Conservation (phyloP, 345 rosid species). For the Iberis pinnata region DNA sequence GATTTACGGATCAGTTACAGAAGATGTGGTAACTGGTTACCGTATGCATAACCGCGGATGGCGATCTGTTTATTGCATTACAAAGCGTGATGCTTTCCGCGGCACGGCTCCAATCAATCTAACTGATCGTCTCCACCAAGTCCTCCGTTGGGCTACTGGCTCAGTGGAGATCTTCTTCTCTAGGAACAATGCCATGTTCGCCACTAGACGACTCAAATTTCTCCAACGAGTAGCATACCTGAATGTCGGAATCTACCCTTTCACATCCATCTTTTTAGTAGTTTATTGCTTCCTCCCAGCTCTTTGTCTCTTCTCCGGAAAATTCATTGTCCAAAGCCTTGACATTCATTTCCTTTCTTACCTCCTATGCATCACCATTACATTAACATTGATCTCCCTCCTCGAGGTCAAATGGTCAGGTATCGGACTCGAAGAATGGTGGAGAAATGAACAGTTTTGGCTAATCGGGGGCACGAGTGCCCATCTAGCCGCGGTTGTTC, state of each 20-base stretch:
- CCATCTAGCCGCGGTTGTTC: slow-evolving; percentile 73
- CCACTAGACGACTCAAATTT: slow-evolving; percentile 65
- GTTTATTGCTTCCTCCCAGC: slow-evolving; percentile 86
- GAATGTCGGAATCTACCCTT: slow-evolving; percentile 82
- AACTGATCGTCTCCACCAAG: slow-evolving; percentile 89
- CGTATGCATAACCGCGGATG: slow-evolving; percentile 98
- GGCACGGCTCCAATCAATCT: slow-evolving; percentile 92
- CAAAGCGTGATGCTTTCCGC: slow-evolving; percentile 84
- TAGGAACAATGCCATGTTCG: slow-evolving; percentile 67
- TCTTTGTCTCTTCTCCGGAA: slow-evolving; percentile 67
- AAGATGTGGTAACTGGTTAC: slow-evolving; percentile 87
- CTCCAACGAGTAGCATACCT: slow-evolving; percentile 78
- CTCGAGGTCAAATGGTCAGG: slow-evolving; percentile 95
- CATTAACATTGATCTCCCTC: slow-evolving; percentile 59
- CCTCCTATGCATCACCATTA: slow-evolving; percentile 56
- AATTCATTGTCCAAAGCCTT: slow-evolving; percentile 62
- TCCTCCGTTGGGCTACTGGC: slow-evolving; percentile 93
- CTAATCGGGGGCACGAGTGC: slow-evolving; percentile 88
- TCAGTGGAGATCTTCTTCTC: slow-evolving; percentile 91
- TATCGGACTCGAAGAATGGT: slow-evolving; percentile 69
- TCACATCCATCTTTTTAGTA: slow-evolving; percentile 71
- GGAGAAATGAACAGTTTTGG: slow-evolving; percentile 98
- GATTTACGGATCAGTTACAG: slow-evolving; percentile 55
- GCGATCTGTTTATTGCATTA: slow-evolving; percentile 82
- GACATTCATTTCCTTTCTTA: slow-evolving; percentile 54